Evolutionary conservation across 2,329 filamentous ascomycete genomes (phyloP).

Genomic region (Hortaea sp.): DNA sequence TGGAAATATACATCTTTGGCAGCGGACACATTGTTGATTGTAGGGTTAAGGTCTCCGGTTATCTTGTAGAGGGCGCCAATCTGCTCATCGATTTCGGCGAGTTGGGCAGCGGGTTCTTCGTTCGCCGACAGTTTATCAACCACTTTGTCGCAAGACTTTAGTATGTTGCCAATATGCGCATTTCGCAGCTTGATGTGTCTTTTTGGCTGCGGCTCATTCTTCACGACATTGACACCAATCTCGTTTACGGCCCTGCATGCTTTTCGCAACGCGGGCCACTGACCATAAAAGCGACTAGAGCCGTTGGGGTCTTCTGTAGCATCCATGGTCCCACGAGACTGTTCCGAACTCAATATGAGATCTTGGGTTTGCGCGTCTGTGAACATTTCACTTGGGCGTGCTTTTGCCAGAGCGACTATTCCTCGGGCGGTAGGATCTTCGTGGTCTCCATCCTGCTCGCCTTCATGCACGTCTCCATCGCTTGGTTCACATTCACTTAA

Average conservation of each 20-base stretch:
- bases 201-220: neutral
- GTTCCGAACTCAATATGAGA: neutral
- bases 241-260: constrained; percentile 1
- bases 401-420: neutral
- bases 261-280: constrained; percentile 2
- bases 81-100: constrained; percentile 3
- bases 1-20: constrained; percentile 18
- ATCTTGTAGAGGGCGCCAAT: constrained; percentile 3
- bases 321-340: neutral
- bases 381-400: neutral
- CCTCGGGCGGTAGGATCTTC: neutral
- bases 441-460: neutral
- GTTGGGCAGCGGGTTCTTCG: constrained; percentile 1
- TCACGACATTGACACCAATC: constrained; percentile 2
- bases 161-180: neutral
- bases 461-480: neutral
- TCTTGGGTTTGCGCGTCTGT: neutral
- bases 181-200: constrained; percentile 2
- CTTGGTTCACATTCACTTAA: too few relatives aligned
- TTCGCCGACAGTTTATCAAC: neutral
- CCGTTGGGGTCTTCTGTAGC: too few relatives aligned
- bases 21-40: constrained; percentile 5
- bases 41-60: constrained; percentile 1
- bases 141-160: constrained; percentile 2
- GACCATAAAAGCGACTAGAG: constrained; percentile 2